phyloP scores from a whole-genome alignment of 2,329 filamentous ascomycete genomes.

The Shiraia sp. region DNA sequence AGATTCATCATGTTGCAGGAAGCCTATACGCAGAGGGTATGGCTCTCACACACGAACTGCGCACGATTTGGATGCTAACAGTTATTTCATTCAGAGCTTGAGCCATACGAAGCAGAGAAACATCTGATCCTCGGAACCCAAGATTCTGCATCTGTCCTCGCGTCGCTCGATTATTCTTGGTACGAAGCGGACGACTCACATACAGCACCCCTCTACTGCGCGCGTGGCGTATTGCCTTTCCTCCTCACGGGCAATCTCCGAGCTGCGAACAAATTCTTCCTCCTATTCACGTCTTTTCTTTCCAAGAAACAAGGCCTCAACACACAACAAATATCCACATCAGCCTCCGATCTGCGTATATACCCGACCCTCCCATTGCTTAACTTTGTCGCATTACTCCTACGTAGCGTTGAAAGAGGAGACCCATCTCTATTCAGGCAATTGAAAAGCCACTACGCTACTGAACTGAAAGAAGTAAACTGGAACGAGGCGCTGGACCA shows the following conservation, averaged over 20 bases:
- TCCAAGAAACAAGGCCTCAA: constrained; percentile 65
- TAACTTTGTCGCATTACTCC: constrained; percentile 86
- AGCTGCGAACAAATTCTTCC: constrained; percentile 81
- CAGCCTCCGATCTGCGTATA: constrained; percentile 73
- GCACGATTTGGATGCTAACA: constrained; percentile 1
- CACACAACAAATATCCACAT: constrained; percentile 79
- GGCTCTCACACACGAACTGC: constrained; percentile 5
- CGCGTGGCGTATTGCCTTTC: constrained; percentile 86
- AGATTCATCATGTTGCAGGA: constrained; percentile 90
- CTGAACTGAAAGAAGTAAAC: constrained; percentile 74
- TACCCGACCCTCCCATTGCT: constrained; percentile 92
- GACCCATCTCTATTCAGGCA: constrained; percentile 78
- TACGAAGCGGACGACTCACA: constrained; percentile 88
- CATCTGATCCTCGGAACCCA: constrained; percentile 88
- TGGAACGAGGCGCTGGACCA: constrained; percentile 83
- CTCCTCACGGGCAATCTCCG: constrained; percentile 88
- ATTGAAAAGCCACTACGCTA: constrained; percentile 78
- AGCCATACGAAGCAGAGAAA: constrained; percentile 89
- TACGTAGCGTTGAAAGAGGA: constrained; percentile 82
- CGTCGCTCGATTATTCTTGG: constrained; percentile 88
- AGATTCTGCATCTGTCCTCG: constrained; percentile 80
- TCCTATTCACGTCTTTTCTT: constrained; percentile 72
- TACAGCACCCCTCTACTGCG: constrained; percentile 82
- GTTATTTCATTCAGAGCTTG: constrained; percentile 67
- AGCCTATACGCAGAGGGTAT: constrained; percentile 79